A percentile compares a stretch with the other conserved stretches of the same genome.
Conservation (phyloP, 2,329 filamentous ascomycete species). For the Tolypocladium cylindrosporum region DNA sequence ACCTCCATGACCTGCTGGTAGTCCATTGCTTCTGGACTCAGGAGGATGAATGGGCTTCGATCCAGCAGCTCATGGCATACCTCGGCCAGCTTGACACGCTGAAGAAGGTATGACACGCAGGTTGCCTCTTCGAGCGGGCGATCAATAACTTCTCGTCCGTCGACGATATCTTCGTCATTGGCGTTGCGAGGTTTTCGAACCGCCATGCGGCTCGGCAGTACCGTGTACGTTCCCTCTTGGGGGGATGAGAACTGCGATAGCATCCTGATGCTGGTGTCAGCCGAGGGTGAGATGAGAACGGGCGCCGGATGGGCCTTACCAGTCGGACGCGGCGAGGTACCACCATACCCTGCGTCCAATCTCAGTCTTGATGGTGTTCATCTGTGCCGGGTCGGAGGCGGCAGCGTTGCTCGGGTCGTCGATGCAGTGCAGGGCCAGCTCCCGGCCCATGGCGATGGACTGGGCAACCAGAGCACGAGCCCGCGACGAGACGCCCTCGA, state of each 20-base stretch:
- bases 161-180: constrained; percentile 25
- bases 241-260: constrained; percentile 24
- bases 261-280: constrained; percentile 16
- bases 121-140: constrained; percentile 22
- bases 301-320: constrained; percentile 14
- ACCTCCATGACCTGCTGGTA: constrained; percentile 22
- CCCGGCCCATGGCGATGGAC: constrained; percentile 19
- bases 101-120: constrained; percentile 25
- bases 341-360: constrained; percentile 33
- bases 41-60: constrained; percentile 12
- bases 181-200: constrained; percentile 27
- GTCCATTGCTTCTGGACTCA: constrained; percentile 18
- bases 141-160: constrained; percentile 15
- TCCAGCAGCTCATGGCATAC: constrained; percentile 25
- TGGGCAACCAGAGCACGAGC: constrained; percentile 19
- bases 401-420: constrained; percentile 19
- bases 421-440: constrained; percentile 27
- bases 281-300: neutral
- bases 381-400: constrained; percentile 10
- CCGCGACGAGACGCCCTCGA: constrained; percentile 24
- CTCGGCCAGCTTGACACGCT: constrained; percentile 26
- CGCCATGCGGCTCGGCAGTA: constrained; percentile 28
- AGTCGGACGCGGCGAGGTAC: constrained; percentile 30
- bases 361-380: constrained; percentile 19
- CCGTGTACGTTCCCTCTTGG: constrained; percentile 22